Conservation (phyloP, 345 rosid species). For the Syzygium jambos region DNA sequence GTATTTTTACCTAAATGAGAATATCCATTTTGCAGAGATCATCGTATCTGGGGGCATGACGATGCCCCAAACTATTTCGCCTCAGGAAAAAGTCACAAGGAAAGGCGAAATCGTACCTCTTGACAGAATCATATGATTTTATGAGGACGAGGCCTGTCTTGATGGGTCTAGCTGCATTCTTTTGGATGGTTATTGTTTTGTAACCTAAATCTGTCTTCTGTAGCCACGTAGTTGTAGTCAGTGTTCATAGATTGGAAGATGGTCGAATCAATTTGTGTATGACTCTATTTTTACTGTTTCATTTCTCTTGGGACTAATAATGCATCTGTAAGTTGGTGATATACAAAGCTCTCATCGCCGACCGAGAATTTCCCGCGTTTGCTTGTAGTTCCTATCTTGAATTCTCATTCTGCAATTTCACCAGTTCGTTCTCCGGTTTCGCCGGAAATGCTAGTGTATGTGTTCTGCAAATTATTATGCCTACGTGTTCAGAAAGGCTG, state of each 20-base stretch:
- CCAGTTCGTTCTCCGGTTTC: not conserved
- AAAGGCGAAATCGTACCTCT: constrained; percentile 35
- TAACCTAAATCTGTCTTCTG: not conserved
- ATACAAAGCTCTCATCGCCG: not conserved
- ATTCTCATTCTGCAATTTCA: not conserved
- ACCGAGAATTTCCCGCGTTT: not conserved
- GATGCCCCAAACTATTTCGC: constrained; percentile 58
- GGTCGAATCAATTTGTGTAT: not conserved
- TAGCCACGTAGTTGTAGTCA: not conserved
- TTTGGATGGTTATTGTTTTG: not conserved
- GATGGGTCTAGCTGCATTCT: not conserved
- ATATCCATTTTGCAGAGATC: constrained; percentile 34
- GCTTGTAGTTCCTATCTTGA: not conserved
- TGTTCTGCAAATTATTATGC: not conserved
- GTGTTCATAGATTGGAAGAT: not conserved
- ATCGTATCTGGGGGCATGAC: constrained; percentile 69
- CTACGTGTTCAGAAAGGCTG: not conserved
- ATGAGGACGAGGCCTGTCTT: not conserved
- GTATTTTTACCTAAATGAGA: not conserved
- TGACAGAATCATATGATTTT: constrained; percentile 13
- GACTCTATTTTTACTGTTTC: not conserved
- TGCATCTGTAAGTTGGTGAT: not conserved
- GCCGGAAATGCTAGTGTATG: not conserved
- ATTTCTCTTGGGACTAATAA: not conserved
- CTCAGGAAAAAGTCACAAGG: constrained; percentile 26